Evolutionary conservation across 305 asterid genomes (phyloP), one percentile per base, ranked within the genome.

Genomic region (Fraxinus sp.): DNA sequence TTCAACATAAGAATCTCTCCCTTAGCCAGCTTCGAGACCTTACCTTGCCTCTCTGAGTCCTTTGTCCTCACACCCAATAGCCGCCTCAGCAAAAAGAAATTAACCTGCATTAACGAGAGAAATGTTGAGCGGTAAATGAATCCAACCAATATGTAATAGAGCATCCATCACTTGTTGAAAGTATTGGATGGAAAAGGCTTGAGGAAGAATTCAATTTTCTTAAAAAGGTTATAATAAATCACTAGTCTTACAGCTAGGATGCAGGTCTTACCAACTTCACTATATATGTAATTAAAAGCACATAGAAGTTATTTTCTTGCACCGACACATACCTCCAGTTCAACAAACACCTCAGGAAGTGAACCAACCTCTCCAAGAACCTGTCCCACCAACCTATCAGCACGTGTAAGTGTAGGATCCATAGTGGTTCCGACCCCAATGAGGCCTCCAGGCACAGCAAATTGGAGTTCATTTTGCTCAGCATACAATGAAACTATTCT

Each of bases 351-450:
- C 83, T 94, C 97, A 3, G 99, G 99, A 80, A 96, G 93, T 28
- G 98, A 93, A 74, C 98, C 98, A 73, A 96, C 97, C 86, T 96
- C 99, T 26, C 99, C 99, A 83, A 96, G 98, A 86, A 96, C 99
- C 88, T 96, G 99, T 77, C 99, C 99, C 5, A 94, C 99, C 93
- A 96, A 85, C 86, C 99, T 90, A 87, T 96, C 98, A 79, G 99
- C 99, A 84, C 98, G 99, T 78, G 99, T 96, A 81, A 96, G 93
- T 2, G 98, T 96, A 4, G 98, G 98, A 87, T 96, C 98, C 97
- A 94, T 96, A 16, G 99, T 96, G 9, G 98, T 94, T 82, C 99
- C 99, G 82, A 96, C 98, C 83, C 99, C 99, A 83, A 96, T 96
- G 46, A 94, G 97, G 74, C 99, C 99, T 85, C 99, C 99, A 22